Conservation (phyloP, 495 filamentous ascomycete species). For the Podospora pseudocomata region DNA sequence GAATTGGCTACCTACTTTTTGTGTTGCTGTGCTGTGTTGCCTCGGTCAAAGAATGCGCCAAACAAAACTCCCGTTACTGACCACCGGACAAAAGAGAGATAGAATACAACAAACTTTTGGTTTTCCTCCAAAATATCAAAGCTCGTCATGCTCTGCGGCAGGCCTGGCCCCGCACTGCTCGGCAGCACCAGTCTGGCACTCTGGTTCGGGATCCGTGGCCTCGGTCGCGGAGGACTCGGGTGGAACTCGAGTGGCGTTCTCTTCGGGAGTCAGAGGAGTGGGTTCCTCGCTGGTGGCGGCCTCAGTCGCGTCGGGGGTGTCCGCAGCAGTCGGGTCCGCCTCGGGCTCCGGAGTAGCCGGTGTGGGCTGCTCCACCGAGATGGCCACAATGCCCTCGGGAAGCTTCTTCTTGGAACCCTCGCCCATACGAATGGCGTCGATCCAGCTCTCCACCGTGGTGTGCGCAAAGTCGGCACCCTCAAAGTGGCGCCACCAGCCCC, state of each 20-base stretch:
- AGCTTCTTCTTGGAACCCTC: slow-evolving; percentile 79
- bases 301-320: slow-evolving; percentile 41
- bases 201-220: slow-evolving; percentile 29
- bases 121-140: slow-evolving; percentile 25
- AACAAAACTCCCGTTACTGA: not conserved
- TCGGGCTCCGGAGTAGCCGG: slow-evolving; percentile 41
- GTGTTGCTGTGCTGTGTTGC: not conserved
- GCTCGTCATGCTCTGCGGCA: slow-evolving; percentile 42
- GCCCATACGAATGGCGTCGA: slow-evolving; percentile 82
- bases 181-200: slow-evolving; percentile 25
- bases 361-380: slow-evolving; percentile 49
- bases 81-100: not conserved
- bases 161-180: no score
- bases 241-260: slow-evolving; percentile 30
- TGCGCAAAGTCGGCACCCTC: slow-evolving; percentile 53
- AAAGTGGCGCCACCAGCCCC: slow-evolving; percentile 81
- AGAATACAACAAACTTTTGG: slow-evolving; percentile 1
- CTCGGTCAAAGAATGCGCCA: not conserved
- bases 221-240: slow-evolving; percentile 28
- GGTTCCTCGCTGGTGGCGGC: slow-evolving; percentile 21
- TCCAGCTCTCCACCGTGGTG: slow-evolving; percentile 71
- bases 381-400: slow-evolving; percentile 66
- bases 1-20: slow-evolving; percentile 6
- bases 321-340: slow-evolving; percentile 25
- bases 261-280: slow-evolving; percentile 39